Percentiles rank a stretch among this genome's conserved stretches.
Conservation (phyloP, 2,329 filamentous ascomycete species). For the Tolypocladium guangdongense region DNA sequence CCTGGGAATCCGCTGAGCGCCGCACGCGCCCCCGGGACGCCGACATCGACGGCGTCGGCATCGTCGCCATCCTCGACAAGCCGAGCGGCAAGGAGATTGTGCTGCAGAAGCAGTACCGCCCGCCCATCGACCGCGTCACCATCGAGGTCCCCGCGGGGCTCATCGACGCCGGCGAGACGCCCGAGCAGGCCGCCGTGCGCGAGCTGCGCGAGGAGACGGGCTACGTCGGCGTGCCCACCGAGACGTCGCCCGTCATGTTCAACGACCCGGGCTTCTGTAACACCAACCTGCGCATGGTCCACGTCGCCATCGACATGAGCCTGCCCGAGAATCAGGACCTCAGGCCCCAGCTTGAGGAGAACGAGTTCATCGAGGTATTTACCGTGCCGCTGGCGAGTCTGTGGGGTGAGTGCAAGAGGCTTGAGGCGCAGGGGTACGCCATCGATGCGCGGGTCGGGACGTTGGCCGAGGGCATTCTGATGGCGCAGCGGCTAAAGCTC, state of each 20-base stretch:
- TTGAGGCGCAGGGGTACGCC: conserved; percentile 62
- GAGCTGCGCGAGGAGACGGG: conserved; percentile 59
- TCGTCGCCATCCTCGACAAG: conserved; percentile 56
- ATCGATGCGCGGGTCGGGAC: conserved; percentile 73
- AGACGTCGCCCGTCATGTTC: conserved; percentile 56
- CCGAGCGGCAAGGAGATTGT: conserved; percentile 43
- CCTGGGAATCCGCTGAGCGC: conserved; percentile 66
- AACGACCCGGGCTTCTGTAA: conserved; percentile 58
- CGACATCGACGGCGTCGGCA: conserved; percentile 62
- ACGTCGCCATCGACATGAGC: conserved; percentile 61
- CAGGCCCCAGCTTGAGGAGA: conserved; percentile 61
- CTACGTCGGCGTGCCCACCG: conserved; percentile 43
- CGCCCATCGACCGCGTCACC: conserved; percentile 45
- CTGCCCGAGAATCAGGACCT: conserved; percentile 58
- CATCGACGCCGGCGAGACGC: conserved; percentile 49
- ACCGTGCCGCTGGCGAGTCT: conserved; percentile 52
- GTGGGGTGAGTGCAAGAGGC: conserved; percentile 53
- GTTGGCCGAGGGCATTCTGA: conserved; percentile 66
- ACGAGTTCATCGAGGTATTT: conserved; percentile 76
- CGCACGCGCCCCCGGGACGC: conserved; percentile 49
- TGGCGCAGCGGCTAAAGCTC: conserved; percentile 48
- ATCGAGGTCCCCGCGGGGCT: conserved; percentile 57
- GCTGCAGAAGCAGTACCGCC: conserved; percentile 57
- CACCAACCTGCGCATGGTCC: conserved; percentile 58
- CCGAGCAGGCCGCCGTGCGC: conserved; percentile 49